Base-by-base conservation (phyloP, 495 filamentous ascomycete genomes). In the Aspergillus cristatus region DNA sequence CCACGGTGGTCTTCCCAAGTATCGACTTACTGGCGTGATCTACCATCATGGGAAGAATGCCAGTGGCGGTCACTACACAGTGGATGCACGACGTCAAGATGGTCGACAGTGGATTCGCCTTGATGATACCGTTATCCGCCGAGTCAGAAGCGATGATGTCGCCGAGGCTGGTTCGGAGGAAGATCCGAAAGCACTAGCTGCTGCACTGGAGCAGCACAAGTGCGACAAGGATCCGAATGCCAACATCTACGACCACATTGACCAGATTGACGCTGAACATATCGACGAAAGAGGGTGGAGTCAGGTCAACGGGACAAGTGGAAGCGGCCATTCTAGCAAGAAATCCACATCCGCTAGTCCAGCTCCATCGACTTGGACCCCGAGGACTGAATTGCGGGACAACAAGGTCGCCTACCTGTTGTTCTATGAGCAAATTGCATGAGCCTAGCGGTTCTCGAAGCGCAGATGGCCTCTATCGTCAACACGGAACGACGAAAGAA, bases 21-120 rank as follows among this genome's bases (percentile, higher is more conserved):
- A 98, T 55, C 74, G 76, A 14, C 74, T 98, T 3, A 87, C 78
- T 51, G 81, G 81, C n/a, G 91, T 93, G 15, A 87, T 98, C 20
- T 98, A 98, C 52, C 91, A 98, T 48, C 93, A 97, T 42, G 91
- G 91, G 29, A 96, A 93, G 62, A 89, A 86, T 52, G 91, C 91
- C 16, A 86, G 83, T 42, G 88, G 85, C 31, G 91, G 91, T 14
- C 91, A 98, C 53, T 98, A 98, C 55, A 98, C 91, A 2, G 93
- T 93, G 2, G 91, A 98, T 62, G 84, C 95, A 16, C 78, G 87
- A 29, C 82, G 91, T 20, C 91, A 97, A 58, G 91, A 98, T 48
- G 85, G 83, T 12, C 76, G 77, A 24, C 90, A 94, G 57, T 98
- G 91, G 91, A 83, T 98, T 42, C 81, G 90, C 42, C 73, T 98